A percentile compares a stretch with the other conserved stretches of the same genome.
These are phyloP conservation scores for Podaxis rugospora DNA, from an alignment of 768 basidiomycete genomes.

Conservation along the genomic window DNA sequence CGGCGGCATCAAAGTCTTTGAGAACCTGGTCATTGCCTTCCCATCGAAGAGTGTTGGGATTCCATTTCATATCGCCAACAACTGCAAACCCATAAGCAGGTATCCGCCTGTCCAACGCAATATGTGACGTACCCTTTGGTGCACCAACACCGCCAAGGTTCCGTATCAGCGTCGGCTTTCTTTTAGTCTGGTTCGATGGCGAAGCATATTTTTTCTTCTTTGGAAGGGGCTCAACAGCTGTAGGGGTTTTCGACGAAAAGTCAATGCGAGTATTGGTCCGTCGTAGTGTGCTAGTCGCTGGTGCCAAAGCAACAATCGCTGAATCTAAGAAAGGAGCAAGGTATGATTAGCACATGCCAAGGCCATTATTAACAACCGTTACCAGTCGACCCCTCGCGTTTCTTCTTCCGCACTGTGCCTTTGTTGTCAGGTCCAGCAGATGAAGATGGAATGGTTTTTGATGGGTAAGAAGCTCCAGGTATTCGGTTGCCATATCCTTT, in stretches of 20 bases:
- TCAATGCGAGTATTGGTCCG: constrained; percentile 54
- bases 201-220: constrained; percentile 56
- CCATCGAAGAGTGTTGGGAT: constrained; percentile 86
- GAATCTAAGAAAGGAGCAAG: constrained; percentile 19
- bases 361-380: constrained; percentile 31
- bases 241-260: constrained; percentile 35
- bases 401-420: constrained; percentile 56
- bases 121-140: constrained; percentile 62
- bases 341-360: constrained; percentile 8
- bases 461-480: constrained; percentile 46
- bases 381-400: constrained; percentile 37
- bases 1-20: constrained; percentile 84
- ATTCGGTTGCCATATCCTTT: constrained; percentile 63
- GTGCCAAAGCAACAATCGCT: constrained; percentile 24
- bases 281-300: constrained; percentile 51
- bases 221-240: constrained; percentile 27
- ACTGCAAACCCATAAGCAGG: constrained; percentile 43
- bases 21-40: constrained; percentile 94
- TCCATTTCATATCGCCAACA: constrained; percentile 97
- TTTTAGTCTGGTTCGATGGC: constrained; percentile 37
- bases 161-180: constrained; percentile 86
- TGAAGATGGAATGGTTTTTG: constrained; percentile 19
- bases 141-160: constrained; percentile 65
- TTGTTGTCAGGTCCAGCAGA: constrained; percentile 32
- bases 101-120: not conserved